These are phyloP conservation scores for Tylopilus sp. DNA, from an alignment of 768 basidiomycete genomes.

Conservation along the genomic window DNA sequence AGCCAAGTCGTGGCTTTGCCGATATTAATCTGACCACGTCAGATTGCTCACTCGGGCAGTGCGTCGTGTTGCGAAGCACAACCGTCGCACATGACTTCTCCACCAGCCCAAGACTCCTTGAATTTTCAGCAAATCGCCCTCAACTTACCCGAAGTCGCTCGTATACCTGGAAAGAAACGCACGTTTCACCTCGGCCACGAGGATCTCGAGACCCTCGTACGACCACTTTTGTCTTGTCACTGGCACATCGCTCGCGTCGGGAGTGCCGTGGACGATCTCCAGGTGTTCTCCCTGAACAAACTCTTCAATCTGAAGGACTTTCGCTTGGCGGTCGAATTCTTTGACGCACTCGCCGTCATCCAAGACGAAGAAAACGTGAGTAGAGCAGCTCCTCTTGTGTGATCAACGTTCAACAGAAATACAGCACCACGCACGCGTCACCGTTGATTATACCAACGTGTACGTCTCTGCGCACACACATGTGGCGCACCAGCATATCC, in stretches of 20 bases:
- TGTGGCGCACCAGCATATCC: slow-evolving; percentile 16
- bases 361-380: slow-evolving; percentile 33
- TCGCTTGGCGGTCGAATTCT: slow-evolving; percentile 24
- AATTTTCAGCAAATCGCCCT: slow-evolving; percentile 12
- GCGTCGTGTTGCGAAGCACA: background rate
- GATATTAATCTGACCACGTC: background rate
- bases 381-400: background rate
- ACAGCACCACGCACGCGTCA: slow-evolving; percentile 33
- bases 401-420: background rate
- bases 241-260: slow-evolving; percentile 25
- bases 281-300: slow-evolving; percentile 26
- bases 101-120: slow-evolving; percentile 13
- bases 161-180: slow-evolving; percentile 28
- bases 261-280: slow-evolving; percentile 3
- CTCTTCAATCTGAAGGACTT: slow-evolving; percentile 27
- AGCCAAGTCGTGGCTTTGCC: slow-evolving; percentile 4
- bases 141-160: slow-evolving; percentile 25
- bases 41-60: slow-evolving; percentile 25
- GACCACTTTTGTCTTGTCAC: slow-evolving; percentile 34
- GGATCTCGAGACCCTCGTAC: slow-evolving; percentile 33
- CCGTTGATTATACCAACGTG: slow-evolving; percentile 22
- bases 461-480: slow-evolving; percentile 28
- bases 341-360: slow-evolving; percentile 24
- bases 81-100: background rate
- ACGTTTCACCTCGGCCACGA: slow-evolving; percentile 33